Conservation (phyloP, 2,329 filamentous ascomycete species). For the Ascochyta lentis region DNA sequence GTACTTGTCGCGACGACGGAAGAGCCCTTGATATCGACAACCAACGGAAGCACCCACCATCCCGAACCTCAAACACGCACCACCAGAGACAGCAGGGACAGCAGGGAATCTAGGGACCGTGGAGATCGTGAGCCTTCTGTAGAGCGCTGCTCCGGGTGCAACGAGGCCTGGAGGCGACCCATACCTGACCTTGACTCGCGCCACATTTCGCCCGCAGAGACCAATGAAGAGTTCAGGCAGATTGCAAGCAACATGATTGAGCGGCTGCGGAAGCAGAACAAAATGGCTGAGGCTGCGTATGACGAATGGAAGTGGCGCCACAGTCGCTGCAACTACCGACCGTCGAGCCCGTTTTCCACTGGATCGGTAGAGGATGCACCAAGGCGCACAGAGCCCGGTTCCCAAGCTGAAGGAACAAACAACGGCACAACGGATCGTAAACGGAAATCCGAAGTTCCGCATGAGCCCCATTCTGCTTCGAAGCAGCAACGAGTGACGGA, state of each 20-base stretch:
- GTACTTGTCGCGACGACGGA: constrained; percentile 14
- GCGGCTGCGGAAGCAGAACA: constrained; percentile 23
- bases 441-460: constrained; percentile 29
- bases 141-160: constrained; percentile 29
- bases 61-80: constrained; percentile 10
- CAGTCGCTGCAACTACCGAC: constrained; percentile 11
- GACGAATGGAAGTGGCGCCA: constrained; percentile 23
- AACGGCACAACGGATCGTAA: constrained; percentile 16
- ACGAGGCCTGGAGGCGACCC: constrained; percentile 30
- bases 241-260: constrained; percentile 25
- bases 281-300: constrained; percentile 28
- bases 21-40: constrained; percentile 11
- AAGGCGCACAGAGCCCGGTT: constrained; percentile 4
- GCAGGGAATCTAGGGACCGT: constrained; percentile 10
- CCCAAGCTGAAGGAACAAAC: constrained; percentile 1
- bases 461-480: constrained; percentile 8
- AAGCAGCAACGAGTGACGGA: constrained; percentile 23
- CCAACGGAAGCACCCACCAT: constrained; percentile 6
- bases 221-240: constrained; percentile 21
- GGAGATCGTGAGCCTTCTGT: constrained; percentile 24
- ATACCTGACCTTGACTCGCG: constrained; percentile 22
- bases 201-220: constrained; percentile 22
- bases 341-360: constrained; percentile 4
- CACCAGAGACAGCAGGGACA: constrained; percentile 5
- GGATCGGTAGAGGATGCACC: constrained; percentile 11